Evolutionary conservation across 2,329 filamentous ascomycete species (phyloP), one percentile per base, ranked within the genome.

Genomic region (Alternaria triticimaculans): DNA sequence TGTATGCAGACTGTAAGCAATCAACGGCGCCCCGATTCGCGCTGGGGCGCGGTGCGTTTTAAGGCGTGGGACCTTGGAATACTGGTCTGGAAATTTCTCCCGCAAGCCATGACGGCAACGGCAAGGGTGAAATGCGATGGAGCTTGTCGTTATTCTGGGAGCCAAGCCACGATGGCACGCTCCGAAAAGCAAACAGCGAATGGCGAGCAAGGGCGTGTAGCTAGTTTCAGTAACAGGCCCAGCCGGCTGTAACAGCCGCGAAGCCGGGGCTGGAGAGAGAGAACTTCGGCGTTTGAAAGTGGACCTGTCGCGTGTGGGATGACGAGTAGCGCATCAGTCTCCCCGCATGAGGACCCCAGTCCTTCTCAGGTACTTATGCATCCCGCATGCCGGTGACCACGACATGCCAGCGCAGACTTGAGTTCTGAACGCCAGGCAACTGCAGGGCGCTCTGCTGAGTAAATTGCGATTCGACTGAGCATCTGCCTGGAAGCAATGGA

Each of bases 261-360:
- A 59, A 64, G 62, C 56, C 64, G 64, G 58, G 58, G 55, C 55
- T 64, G 66, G 57, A 62, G 56, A 60, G 41, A 48, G 64, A 64
- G 44, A 62, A 57, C 61, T 63, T 78, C 77, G 76, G 77, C 72
- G 68, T 77, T 76, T 79, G 76, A 74, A 74, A 68, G 66, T 64
- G 66, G 71, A 59, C 48, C 70, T 50, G 62, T 68, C 64, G 67
- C 64, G 71, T 73, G 75, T 76, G 77, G 76, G 74, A 75, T 77
- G 75, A 66, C 66, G 69, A 58, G 61, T 64, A 72, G 72, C 71
- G 72, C 66, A 63, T 59, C 44, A 30, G 64, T 55, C 57, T 73
- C 76, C 76, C 75, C 76, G 75, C 76, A 77, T 70, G 72, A 70
- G 63, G 61, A 76, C 69, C 71, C 70, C 65, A 62, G 70, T 67